These are phyloP conservation scores for Colletotrichum sp. DNA, from an alignment of 2,329 filamentous ascomycete species.

Conservation along the genomic window DNA sequence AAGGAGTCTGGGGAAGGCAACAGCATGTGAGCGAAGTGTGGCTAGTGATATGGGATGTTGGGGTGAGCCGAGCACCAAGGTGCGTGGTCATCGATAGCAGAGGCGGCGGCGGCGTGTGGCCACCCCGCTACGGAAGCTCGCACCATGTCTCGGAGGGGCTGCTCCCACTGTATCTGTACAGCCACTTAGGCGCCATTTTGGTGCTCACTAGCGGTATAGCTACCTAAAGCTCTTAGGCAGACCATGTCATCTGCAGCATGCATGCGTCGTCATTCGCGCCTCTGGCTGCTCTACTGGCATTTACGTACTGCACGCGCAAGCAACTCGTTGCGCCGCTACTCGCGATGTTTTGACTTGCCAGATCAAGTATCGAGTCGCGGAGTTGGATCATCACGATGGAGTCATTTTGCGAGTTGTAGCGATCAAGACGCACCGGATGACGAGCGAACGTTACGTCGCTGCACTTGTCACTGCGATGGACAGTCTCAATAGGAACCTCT, in stretches of 20 bases:
- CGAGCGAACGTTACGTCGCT: not conserved
- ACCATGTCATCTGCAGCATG: slow-evolving; percentile 22
- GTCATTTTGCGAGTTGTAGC: not conserved
- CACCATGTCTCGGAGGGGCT: slow-evolving; percentile 19
- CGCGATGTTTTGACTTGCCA: not conserved
- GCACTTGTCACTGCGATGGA: not conserved
- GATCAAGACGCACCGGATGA: not conserved
- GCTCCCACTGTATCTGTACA: slow-evolving; percentile 18
- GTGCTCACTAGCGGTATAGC: slow-evolving; percentile 6
- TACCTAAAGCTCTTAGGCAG: not conserved
- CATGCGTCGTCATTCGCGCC: slow-evolving; percentile 21
- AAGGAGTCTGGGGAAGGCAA: not conserved
- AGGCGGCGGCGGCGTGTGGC: not conserved
- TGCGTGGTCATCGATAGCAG: not conserved
- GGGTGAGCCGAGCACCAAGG: not conserved
- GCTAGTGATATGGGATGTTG: slow-evolving; percentile 10
- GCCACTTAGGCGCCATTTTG: not conserved
- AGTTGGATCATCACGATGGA: not conserved
- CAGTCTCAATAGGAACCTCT: not conserved
- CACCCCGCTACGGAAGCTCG: slow-evolving; percentile 18
- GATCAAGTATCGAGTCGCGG: not conserved
- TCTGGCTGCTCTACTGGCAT: not conserved
- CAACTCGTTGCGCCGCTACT: not conserved
- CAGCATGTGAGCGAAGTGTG: slow-evolving; percentile 18
- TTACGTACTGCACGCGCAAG: slow-evolving; percentile 21